Evolutionary conservation across 2,329 filamentous ascomycete genomes (phyloP), one percentile per base, ranked within the genome.

Genomic region (Byssoonygena ceratinophila): DNA sequence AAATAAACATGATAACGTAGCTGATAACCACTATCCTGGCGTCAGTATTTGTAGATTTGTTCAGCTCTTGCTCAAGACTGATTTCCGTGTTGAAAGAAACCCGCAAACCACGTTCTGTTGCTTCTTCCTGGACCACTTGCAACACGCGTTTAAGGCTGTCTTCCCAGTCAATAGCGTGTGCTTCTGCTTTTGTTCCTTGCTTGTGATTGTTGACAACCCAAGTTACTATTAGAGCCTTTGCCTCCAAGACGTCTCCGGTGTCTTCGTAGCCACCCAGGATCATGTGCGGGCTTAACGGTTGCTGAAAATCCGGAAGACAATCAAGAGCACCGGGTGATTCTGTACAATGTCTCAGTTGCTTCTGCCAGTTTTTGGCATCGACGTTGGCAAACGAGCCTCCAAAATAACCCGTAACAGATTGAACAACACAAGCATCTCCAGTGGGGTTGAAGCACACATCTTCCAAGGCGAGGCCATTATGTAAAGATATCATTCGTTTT

Each of bases 1-100:
- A 98, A 57, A 98, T 72, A 69, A 98, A 98, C 92, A 98, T 98
- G 73, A 96, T 87, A 58, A 97, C 78, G 71, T 98, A 98, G 75
- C 91, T 97, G 69, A 98, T 84, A 51, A 91, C 81, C 22, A 98
- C 82, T 62, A 98, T 98, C 68, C 91, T 96, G 41, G 91, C 94
- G 68, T 98, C 92, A 0, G 92, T 97, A 68, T 98, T 98, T 46
- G 89, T 96, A 34, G 89, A 94, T 71, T 97, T 95, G 74, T 96
- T 98, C 54, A 98, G 76, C 65, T 98, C 92, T 65, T 96, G 80
- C 66, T 97, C 91, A 56, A 98, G 74, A 67, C 90, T 96, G 68
- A 91, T 87, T 70, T 98, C 92, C 0, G 92, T 94, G 46, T 83
- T 94, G 76, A 97, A 98, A 6, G 90, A 97, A 32, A 98, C 73